phyloP scores from a whole-genome alignment of 768 basidiomycete species.

The Asterophora parasitica region DNA sequence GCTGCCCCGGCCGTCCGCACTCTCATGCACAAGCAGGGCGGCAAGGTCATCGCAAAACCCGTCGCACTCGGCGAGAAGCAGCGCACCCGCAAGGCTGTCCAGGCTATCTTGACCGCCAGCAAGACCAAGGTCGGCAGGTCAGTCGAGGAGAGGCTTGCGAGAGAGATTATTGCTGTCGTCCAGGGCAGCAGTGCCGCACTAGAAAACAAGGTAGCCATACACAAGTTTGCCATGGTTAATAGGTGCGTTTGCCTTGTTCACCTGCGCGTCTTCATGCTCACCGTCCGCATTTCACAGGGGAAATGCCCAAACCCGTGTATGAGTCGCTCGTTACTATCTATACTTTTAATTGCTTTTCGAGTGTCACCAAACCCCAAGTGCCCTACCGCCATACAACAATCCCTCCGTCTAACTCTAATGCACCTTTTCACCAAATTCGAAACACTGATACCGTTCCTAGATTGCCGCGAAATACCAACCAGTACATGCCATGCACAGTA shows the following conservation, averaged over 20 bases:
- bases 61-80: constrained; percentile 77
- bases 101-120: constrained; percentile 66
- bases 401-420: no score
- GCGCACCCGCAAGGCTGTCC: constrained; percentile 62
- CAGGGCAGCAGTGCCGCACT: constrained; percentile 55
- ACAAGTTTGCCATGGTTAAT: constrained; percentile 70
- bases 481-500: no score
- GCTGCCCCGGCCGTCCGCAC: constrained; percentile 70
- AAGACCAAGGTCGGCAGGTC: constrained; percentile 51
- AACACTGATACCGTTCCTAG: no score
- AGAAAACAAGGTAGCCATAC: constrained; percentile 55
- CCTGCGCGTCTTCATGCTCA: background rate
- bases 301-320: constrained; percentile 14
- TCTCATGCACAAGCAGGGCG: constrained; percentile 52
- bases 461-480: no score
- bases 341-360: no score
- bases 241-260: constrained; percentile 45
- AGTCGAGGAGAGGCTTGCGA: constrained; percentile 67
- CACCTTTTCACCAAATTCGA: no score
- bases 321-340: background rate
- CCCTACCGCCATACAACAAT: no score
- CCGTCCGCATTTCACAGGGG: constrained; percentile 4
- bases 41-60: constrained; percentile 65
- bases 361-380: no score
- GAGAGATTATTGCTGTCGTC: constrained; percentile 72